Percentiles rank a stretch among this genome's conserved stretches.
These are phyloP conservation scores for Pulveroboletus sp. DNA, from an alignment of 768 basidiomycete genomes.

Conservation along the genomic window DNA sequence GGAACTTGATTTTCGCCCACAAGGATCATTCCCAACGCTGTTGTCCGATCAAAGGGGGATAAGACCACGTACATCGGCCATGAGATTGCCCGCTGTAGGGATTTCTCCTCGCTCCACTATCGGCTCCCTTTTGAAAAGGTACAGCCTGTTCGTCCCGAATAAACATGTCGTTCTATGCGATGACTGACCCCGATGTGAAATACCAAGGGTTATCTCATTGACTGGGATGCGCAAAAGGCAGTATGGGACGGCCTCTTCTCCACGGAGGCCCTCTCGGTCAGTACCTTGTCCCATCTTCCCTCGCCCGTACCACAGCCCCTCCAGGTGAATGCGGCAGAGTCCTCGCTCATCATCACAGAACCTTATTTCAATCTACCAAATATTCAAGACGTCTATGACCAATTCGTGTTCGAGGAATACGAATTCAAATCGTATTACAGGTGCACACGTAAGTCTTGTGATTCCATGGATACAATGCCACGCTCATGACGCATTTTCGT, in stretches of 20 bases:
- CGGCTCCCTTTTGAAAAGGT: slow-evolving; percentile 88
- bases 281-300: slow-evolving; percentile 11
- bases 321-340: slow-evolving; percentile 68
- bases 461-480: slow-evolving; percentile 18
- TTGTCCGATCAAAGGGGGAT: slow-evolving; percentile 82
- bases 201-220: slow-evolving; percentile 79
- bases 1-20: slow-evolving; percentile 1
- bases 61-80: slow-evolving; percentile 81
- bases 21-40: slow-evolving; percentile 76
- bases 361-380: slow-evolving; percentile 93
- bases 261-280: slow-evolving; percentile 60
- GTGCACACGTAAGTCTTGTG: slow-evolving; percentile 62
- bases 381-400: slow-evolving; percentile 89
- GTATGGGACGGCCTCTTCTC: slow-evolving; percentile 92
- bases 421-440: slow-evolving; percentile 82
- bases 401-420: slow-evolving; percentile 95
- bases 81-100: slow-evolving; percentile 70
- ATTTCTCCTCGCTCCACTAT: slow-evolving; percentile 78
- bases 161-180: neutral
- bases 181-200: slow-evolving; percentile 18
- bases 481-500: slow-evolving; percentile 16
- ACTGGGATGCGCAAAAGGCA: slow-evolving; percentile 94
- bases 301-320: slow-evolving; percentile 9
- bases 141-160: slow-evolving; percentile 2
- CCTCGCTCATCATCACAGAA: slow-evolving; percentile 84